Evolutionary conservation across 1,284 basidiomycete species (phyloP), one percentile per base, ranked within the genome.

Genomic region (Vanrija sp.): DNA sequence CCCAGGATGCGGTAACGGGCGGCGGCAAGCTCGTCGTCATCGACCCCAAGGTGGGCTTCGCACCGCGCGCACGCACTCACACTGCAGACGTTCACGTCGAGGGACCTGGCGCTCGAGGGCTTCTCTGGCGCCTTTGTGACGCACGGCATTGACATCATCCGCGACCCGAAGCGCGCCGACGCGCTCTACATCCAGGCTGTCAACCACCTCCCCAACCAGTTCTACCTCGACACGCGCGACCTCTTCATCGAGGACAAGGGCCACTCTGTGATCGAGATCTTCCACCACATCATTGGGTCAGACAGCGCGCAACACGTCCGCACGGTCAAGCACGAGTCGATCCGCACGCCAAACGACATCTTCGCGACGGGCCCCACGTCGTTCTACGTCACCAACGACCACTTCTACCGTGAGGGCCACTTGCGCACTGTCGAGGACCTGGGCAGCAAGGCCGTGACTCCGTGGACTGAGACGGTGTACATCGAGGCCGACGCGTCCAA

Each of bases 321-420:
- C 23, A 59, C 62, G 15, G 49, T 68, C 22, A 25, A 44, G 15
- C 62, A 68, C 45, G 57, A 60, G 7, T 54, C 64, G 24, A 56
- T 68, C 31, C 23, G 15, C 16, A 67, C 60, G 18, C 67, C 68
- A 4, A 70, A 70, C 53, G 68, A 70, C 51, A 53, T 70, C 25
- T 56, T 56, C 46, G 48, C 64, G 1, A 41, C 61, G n/a, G 50
- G 51, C 4, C 65, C 65, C 0, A 23, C 36, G 14, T 56, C 61
- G 19, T 57, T 68, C 15, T 61, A 61, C 45, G 66, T 69, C 15
- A 68, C 67, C 31, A 71, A 71, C 50, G 66, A 68, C 53, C 69
- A 71, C 55, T 18, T 43, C 18, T 56, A 70, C 47, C 50, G 59
- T n/a, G 54, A 56, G 12, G 68, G 68, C 10, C 42, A 37, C 15